phyloP scores from a whole-genome alignment of 2,329 filamentous ascomycete species.

The Paecilomyces sp. region DNA sequence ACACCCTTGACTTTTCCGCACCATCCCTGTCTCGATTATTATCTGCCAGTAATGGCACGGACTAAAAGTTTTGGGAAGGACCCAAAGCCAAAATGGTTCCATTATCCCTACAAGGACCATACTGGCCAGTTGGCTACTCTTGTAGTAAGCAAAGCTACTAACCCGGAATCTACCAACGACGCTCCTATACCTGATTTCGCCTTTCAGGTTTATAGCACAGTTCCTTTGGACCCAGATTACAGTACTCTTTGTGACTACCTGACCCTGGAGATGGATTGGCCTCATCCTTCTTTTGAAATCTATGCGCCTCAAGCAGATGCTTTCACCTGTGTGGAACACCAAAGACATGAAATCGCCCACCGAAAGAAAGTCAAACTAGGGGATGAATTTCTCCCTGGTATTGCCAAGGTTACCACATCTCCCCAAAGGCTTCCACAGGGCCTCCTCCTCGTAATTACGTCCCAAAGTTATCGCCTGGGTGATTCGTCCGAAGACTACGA shows the following conservation, averaged over 20 bases:
- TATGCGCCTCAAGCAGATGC: slow-evolving; percentile 5
- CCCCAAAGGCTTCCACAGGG: not conserved
- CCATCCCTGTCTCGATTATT: too few relatives aligned
- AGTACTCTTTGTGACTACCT: slow-evolving; percentile 3
- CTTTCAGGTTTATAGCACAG: slow-evolving; percentile 8
- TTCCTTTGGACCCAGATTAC: slow-evolving; percentile 3
- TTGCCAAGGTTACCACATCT: slow-evolving; percentile 1
- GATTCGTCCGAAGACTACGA: not conserved
- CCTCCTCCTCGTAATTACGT: slow-evolving; percentile 4
- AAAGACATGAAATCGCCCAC: slow-evolving; percentile 8
- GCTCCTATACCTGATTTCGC: not conserved
- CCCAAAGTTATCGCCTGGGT: slow-evolving; percentile 1
- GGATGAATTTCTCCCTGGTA: slow-evolving; percentile 1
- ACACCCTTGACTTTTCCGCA: too few relatives aligned
- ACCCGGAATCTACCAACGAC: not conserved
- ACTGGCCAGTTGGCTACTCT: not conserved
- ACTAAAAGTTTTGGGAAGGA: not conserved
- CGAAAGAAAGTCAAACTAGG: not conserved
- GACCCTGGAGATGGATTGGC: not conserved
- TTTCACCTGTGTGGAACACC: slow-evolving; percentile 8
- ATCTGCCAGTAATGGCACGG: too few relatives aligned
- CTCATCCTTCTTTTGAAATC: slow-evolving; percentile 5
- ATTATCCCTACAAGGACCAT: not conserved
- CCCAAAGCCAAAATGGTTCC: not conserved
- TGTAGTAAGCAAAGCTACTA: not conserved